Conservation (phyloP, 352 stramenopile genomes). For the Globisporangium mamillatum region DNA sequence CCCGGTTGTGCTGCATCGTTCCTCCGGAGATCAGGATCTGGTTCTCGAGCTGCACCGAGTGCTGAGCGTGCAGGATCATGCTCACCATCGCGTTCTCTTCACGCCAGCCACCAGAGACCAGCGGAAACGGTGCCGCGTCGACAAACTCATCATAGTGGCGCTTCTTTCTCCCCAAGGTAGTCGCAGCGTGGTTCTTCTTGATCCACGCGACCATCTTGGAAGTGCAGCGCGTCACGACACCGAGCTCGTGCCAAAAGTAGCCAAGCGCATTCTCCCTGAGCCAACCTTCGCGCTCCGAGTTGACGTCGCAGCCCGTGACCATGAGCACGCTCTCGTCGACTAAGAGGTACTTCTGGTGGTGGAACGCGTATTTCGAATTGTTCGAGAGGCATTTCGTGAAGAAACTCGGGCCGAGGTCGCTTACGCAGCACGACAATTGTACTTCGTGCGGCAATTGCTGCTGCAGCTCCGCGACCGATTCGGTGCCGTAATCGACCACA, state of each 20-base stretch:
- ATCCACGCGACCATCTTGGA: constrained; percentile 63
- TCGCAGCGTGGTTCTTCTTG: constrained; percentile 44
- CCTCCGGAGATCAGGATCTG: constrained; percentile 81
- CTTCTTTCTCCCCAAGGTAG: constrained; percentile 21
- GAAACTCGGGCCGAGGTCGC: constrained; percentile 53
- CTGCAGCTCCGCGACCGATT: constrained; percentile 44
- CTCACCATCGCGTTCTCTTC: constrained; percentile 84
- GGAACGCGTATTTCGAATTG: constrained; percentile 81
- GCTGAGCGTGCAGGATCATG: constrained; percentile 67
- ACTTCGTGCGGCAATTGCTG: constrained; percentile 45
- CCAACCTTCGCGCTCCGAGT: constrained; percentile 68
- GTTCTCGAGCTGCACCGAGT: constrained; percentile 71
- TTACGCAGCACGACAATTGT: constrained; percentile 57
- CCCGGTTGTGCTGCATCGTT: constrained; percentile 68
- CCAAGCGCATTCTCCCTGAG: constrained; percentile 51
- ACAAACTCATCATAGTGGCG: constrained; percentile 57
- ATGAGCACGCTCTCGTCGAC: constrained; percentile 60
- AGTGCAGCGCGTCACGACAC: constrained; percentile 39
- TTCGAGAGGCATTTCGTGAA: constrained; percentile 54
- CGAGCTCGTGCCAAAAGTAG: constrained; percentile 81
- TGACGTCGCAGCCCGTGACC: constrained; percentile 79
- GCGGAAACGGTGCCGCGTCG: constrained; percentile 56
- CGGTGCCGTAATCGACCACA: constrained; percentile 68
- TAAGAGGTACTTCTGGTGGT: constrained; percentile 82
- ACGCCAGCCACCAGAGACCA: constrained; percentile 68